Percentiles rank a stretch among this genome's conserved stretches.
These are phyloP conservation scores for Jamesozyma spencerorum DNA, from an alignment of 805 yeast genomes.

Conservation along the genomic window DNA sequence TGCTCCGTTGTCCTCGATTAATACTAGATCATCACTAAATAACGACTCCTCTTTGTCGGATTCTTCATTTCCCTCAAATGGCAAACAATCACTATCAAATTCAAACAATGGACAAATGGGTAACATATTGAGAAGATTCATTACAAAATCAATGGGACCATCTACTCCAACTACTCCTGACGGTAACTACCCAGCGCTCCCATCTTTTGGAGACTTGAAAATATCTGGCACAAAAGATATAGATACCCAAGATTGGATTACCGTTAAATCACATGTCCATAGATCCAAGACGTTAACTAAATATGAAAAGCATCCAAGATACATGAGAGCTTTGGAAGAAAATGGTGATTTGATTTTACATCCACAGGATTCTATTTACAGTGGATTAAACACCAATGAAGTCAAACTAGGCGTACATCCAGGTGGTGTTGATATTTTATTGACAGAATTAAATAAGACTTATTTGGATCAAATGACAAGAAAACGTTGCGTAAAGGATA, in stretches of 20 bases:
- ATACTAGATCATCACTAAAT: neutral
- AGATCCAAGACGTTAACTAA: slow-evolving; percentile 63
- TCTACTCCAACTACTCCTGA: neutral
- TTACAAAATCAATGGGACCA: slow-evolving; percentile 21
- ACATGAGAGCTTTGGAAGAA: slow-evolving; percentile 50
- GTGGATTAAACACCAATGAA: slow-evolving; percentile 42
- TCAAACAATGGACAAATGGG: slow-evolving; percentile 23
- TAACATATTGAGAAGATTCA: slow-evolving; percentile 27
- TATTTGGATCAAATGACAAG: slow-evolving; percentile 39
- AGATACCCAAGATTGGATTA: slow-evolving; percentile 42
- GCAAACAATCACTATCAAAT: slow-evolving; percentile 2
- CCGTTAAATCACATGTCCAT: slow-evolving; percentile 50
- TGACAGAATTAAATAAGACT: slow-evolving; percentile 27
- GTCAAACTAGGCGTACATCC: slow-evolving; percentile 26
- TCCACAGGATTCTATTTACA: slow-evolving; percentile 43
- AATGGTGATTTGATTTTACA: slow-evolving; percentile 55
- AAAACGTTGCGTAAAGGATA: slow-evolving; percentile 30
- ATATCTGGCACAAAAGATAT: slow-evolving; percentile 34
- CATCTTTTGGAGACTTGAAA: slow-evolving; percentile 21
- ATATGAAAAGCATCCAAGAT: slow-evolving; percentile 61
- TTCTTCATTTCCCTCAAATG: slow-evolving; percentile 4
- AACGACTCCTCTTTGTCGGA: neutral
- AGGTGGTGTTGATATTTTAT: slow-evolving; percentile 25
- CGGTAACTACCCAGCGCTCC: slow-evolving; percentile 18
- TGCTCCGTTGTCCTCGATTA: slow-evolving; percentile 3